Base-by-base conservation (phyloP, 192 early-diverging fungal genomes). In the Dissophora ornata region DNA sequence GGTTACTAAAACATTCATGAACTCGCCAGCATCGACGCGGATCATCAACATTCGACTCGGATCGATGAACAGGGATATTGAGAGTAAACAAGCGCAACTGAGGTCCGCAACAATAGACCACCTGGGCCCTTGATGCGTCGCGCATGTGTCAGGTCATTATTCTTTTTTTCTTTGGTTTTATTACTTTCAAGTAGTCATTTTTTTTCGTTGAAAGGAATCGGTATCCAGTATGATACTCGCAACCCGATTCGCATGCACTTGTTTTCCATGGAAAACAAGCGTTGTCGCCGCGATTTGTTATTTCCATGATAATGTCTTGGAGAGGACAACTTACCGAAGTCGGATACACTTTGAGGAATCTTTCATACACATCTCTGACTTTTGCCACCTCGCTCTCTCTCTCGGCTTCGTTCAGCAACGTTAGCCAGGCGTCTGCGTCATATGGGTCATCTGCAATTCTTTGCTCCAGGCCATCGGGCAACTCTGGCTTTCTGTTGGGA, bases 301-400 rank as follows among this genome's bases (percentile, higher is more conserved):
- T n/a, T n/a, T 11, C 38, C 29, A 41, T 30, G 53, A 30, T 22
- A 22, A n/a, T n/a, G n/a, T n/a, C n/a, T n/a, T n/a, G 26, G 33
- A 34, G 53, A 67, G 2, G 26, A 16, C 5, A 42, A 87, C 89
- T 82, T 87, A 95, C 94, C 69, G 91, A 86, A 29, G 90, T 89
- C 28, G 96, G 96, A 69, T 90, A 97, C 51, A 90, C 85, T 62
- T 88, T 85, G 29, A 95, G 56, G 25, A 94, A 88, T 7, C 82
- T 79, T 48, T 89, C 89, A 81, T 86, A 96, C 0, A 86, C 80
- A 24, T 90, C 86, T 38, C 91, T 78, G 2, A 91, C 83, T 15
- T 82, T 71, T 32, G 79, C 64, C 22, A 85, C 57, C 51, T 94
- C 87, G 29, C 82, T 85, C n/a, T 74, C 77, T 32, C 79, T 59